Conservation (phyloP, 805 yeast genomes). For the Yamadazyma paraphyllophila region DNA sequence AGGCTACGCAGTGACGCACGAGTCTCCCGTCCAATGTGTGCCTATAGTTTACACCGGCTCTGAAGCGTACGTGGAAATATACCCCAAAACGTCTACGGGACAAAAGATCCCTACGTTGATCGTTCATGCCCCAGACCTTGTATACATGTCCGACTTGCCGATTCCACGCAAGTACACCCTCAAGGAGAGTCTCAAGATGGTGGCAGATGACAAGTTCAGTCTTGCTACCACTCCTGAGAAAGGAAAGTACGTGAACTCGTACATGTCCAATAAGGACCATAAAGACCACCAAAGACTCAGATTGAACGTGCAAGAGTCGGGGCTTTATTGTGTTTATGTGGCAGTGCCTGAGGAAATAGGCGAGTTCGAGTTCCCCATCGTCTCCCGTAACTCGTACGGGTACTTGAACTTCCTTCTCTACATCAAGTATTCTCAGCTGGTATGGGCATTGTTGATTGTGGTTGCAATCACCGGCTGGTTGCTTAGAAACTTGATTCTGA, state of each 20-base stretch:
- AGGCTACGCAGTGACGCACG: not conserved
- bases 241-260: slow-evolving; percentile 3
- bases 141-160: slow-evolving; percentile 20
- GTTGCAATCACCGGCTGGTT: slow-evolving; percentile 19
- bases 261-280: not conserved
- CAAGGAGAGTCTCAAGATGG: not conserved
- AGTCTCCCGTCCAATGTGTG: not conserved
- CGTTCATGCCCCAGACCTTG: slow-evolving; percentile 23
- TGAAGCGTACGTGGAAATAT: slow-evolving; percentile 4
- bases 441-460: slow-evolving; percentile 16
- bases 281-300: slow-evolving; percentile 7
- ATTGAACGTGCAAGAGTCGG: slow-evolving; percentile 20
- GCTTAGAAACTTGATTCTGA: slow-evolving; percentile 23
- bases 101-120: slow-evolving; percentile 23
- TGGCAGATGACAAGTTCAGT: slow-evolving; percentile 10
- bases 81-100: slow-evolving; percentile 3
- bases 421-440: slow-evolving; percentile 16
- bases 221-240: not conserved
- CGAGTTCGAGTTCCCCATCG: slow-evolving; percentile 18
- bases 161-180: slow-evolving; percentile 12
- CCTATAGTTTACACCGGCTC: not conserved
- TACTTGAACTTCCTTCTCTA: slow-evolving; percentile 20
- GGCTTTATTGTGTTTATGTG: slow-evolving; percentile 31
- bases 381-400: slow-evolving; percentile 24
- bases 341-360: slow-evolving; percentile 19